Conservation (phyloP, 148 eudicot species). For the Amaranthus cruentus region DNA sequence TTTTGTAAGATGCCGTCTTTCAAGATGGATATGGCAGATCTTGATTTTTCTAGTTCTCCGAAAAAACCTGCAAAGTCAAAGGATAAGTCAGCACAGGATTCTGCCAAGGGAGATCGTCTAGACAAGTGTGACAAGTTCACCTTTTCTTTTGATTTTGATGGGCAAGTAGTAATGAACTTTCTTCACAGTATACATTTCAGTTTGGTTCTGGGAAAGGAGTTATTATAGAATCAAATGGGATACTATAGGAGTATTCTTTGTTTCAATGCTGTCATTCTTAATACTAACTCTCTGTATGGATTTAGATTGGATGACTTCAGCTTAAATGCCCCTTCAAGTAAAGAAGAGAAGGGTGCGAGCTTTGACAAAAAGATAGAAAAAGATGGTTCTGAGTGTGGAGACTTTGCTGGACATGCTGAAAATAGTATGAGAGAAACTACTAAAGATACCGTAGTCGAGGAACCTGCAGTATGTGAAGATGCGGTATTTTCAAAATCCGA, state of each 20-base stretch:
- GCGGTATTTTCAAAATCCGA: constrained; percentile 28
- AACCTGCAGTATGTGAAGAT: constrained; percentile 27
- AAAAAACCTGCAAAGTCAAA: constrained; percentile 46
- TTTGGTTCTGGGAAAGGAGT: background rate
- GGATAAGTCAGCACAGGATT: constrained; percentile 48
- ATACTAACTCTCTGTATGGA: constrained; percentile 16
- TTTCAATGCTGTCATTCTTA: background rate
- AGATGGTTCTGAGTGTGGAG: constrained; percentile 25
- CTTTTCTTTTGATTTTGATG: constrained; percentile 67
- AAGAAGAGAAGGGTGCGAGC: constrained; percentile 32
- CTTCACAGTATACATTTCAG: constrained; percentile 12
- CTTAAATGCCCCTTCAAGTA: constrained; percentile 40
- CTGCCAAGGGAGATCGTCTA: constrained; percentile 35
- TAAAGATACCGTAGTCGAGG: constrained; percentile 21
- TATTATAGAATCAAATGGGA: background rate
- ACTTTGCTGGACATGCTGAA: constrained; percentile 24
- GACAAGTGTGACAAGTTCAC: constrained; percentile 42
- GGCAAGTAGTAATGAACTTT: constrained; percentile 35
- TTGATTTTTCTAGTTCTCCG: constrained; percentile 60
- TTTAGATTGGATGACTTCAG: constrained; percentile 55
- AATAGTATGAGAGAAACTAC: constrained; percentile 20
- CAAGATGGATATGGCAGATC: constrained; percentile 66
- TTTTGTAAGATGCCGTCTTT: constrained; percentile 76
- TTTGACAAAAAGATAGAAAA: constrained; percentile 32
- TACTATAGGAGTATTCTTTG: background rate